Base-by-base conservation (phyloP, 1,139 yeast species). In the Blastobotrys persicus region DNA sequence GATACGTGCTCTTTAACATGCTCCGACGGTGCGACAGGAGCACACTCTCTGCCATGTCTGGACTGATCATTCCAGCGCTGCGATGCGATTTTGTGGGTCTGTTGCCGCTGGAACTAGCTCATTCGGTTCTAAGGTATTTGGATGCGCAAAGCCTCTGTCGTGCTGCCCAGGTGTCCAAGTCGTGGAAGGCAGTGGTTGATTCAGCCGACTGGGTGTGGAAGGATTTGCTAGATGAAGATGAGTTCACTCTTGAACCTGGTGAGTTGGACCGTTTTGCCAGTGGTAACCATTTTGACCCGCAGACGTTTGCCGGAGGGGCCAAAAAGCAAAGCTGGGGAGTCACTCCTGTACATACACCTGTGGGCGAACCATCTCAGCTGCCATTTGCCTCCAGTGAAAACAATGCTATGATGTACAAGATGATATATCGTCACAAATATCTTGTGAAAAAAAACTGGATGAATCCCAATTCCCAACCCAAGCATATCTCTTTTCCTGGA, bases 391-490 rank as follows among this genome's bases (percentile, higher is more conserved):
- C 58, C 11, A 3, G 26, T 5, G 16, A 32, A 3, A 12, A 11
- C 12, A 35, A 28, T 31, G 51, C 55, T n/a, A 49, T 59, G 28
- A 44, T 67, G 39, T 77, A 78, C 50, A 83, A 81, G 62, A 69
- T 82, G 3, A 71, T 85, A 44, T 86, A 83, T 69, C 79, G 85
- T 50, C 78, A 87, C 58, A 78, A 92, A 51, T 71, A 74, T 44
- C 72, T 80, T n/a, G 80, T 88, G 37, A 75, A 81, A 50, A 73
- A 76, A 47, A 79, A 94, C 63, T 92, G 98, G 98, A 85, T 83
- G 80, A 79, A 85, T 59, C 87, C 94, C 1, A 70, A 69, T 23
- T 86, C 79, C 60, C 74, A 71, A 45, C 97, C 98, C 1, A 76
- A 76, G 49, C 77, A 86, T 53, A 78, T 84, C 19, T 80, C 88